phyloP scores from a whole-genome alignment of 2,329 filamentous ascomycete species.

The Paracorniculantispora psalliotae region DNA sequence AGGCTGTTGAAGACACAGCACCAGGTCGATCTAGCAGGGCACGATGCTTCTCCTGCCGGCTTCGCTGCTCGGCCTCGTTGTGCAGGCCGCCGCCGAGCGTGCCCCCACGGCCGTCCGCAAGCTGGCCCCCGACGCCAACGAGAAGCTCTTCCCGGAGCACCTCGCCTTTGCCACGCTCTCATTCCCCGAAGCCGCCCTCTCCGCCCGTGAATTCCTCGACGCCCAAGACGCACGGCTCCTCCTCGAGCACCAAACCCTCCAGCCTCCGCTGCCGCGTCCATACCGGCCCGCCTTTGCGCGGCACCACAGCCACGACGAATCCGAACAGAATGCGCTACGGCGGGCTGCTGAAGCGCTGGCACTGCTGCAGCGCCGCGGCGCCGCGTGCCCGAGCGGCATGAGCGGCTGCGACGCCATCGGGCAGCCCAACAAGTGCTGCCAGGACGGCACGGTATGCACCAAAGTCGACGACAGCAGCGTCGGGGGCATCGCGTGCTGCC shows the following conservation, averaged over 20 bases:
- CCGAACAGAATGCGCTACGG: conserved; percentile 28
- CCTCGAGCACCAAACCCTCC: too few species aligned
- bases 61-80: conserved; percentile 42
- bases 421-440: conserved; percentile 68
- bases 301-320: conserved; percentile 34
- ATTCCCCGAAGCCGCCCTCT: conserved; percentile 26
- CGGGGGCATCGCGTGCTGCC: conserved; percentile 72
- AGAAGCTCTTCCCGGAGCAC: conserved; percentile 70
- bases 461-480: conserved; percentile 56
- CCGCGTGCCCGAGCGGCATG: conserved; percentile 64
- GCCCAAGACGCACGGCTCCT: conserved; percentile 21
- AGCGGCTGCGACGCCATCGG: conserved; percentile 59
- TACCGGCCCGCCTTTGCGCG: conserved; percentile 48
- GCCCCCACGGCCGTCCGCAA: conserved; percentile 63
- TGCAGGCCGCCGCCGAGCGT: conserved; percentile 30
- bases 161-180: conserved; percentile 42
- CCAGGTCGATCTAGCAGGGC: conserved; percentile 35
- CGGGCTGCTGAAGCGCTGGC: conserved; percentile 43
- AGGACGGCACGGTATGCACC: conserved; percentile 60
- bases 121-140: conserved; percentile 63
- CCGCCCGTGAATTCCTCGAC: conserved; percentile 26
- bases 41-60: conserved; percentile 35
- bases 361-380: conserved; percentile 45
- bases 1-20: too few species aligned
- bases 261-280: conserved; percentile 18